Evolutionary conservation across 2,329 filamentous ascomycete species (phyloP), one percentile per base, ranked within the genome.

Genomic region (Xylariaceae sp.): DNA sequence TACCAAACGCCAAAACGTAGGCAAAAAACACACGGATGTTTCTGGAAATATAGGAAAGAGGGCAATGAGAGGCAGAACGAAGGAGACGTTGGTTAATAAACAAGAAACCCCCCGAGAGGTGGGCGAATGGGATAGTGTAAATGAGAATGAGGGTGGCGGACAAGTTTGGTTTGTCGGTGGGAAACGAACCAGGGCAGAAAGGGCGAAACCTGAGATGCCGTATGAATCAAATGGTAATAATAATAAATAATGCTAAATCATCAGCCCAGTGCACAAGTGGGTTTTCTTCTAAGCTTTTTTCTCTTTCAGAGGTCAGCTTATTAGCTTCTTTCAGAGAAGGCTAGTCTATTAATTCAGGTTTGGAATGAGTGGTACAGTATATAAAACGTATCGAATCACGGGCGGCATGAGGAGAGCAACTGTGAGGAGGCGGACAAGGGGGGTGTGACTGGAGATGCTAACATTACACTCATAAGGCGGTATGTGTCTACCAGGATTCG

Each of bases 81-180:
- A 36, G 41, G 21, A 51, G 41, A 37, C 6, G 40, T 24, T 28
- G 39, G 28, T 60, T 58, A 17, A 44, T 29, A 21, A 33, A 23
- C n/a, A 37, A 57, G 46, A 43, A 47, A 29, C 29, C 29, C 26
- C 41, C 41, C 23, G 41, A 44, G 33, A 53, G 41, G 50, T 49
- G 46, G 37, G 45, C 48, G 34, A 31, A 45, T 34, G 44, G 45
- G 44, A 41, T 43, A 43, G 39, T 29, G 26, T 12, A 31, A 31
- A 31, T n/a, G n/a, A n/a, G n/a, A 46, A 3, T 37, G 54, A 55
- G 43, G 39, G 59, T 61, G 59, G 56, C 59, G 52, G 59, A 53
- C 53, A 23, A 34, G 46, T 36, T 49, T 48, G 31, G 39, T 33
- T 34, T 49, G 46, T 46, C 39, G 36, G 56, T 56, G 56, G 51